Base-by-base conservation (phyloP, 1,139 yeast genomes). In the Yamadazyma siamensis region DNA sequence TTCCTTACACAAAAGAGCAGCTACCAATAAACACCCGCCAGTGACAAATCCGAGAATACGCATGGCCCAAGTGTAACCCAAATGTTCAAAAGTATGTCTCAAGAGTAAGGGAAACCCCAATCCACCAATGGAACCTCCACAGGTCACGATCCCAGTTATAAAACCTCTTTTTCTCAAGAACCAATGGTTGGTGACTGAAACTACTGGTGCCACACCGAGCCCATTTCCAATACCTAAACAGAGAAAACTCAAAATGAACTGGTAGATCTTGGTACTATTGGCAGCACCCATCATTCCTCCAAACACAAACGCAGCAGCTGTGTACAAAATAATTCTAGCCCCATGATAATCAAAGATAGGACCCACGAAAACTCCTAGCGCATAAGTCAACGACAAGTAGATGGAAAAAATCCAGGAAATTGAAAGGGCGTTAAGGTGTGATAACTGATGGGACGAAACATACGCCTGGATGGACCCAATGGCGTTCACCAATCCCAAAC, bases 401-500 rank as follows among this genome's bases (percentile, higher is more conserved):
- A 65, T 52, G 21, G 69, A 60, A 34, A 64, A 65, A 23, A 65
- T 56, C 71, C 71, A 63, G 6, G 67, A 57, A 13, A 77, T 61
- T 6, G 72, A 54, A 3, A 75, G 59, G 2, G 74, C 61, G 8
- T 68, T 52, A 10, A 60, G 47, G 20, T 58, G 49, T 3, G 52
- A 49, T 33, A 80, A 59, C 44, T 77, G 82, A 49, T 80, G 66
- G 30, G 59, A 56, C 3, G 73, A 53, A 3, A 80, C 61, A 50
- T 77, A 77, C 1, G 81, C 71, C 48, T 80, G 83, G 16, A 79
- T 64, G 8, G 77, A 79, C 33, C 86, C 85, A 14, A 73, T 63
- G 3, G 81, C 56, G 43, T 78, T 79, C 37, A 74, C 61, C 20
- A 80, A 47, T 3, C 88, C 88, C 46, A 81, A 74, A 5, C 71